A percentile compares a stretch with the other conserved stretches of the same genome.
Evolutionary conservation across 306 rosid species (phyloP).

Genomic region (Mimosa pudica): DNA sequence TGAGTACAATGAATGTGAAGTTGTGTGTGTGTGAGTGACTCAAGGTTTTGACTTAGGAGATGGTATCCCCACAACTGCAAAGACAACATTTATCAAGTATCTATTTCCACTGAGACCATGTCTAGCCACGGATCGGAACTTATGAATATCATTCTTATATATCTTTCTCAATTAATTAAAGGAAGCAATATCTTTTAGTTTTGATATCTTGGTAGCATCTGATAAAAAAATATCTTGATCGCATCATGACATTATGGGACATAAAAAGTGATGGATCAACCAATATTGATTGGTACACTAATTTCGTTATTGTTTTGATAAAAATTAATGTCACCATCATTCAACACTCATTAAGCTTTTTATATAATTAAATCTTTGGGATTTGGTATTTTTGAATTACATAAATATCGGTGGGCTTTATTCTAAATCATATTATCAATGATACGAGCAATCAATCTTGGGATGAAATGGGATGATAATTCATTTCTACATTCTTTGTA

Average conservation of each 20-base stretch:
- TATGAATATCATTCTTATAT: constrained; percentile 25
- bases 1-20: constrained; percentile 32
- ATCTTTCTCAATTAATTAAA: constrained; percentile 28
- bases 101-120: constrained; percentile 43
- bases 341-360: too few relatives aligned
- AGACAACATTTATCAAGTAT: constrained; percentile 38
- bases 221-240: too few relatives aligned
- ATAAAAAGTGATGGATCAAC: neutral
- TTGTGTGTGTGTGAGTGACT: constrained; percentile 5
- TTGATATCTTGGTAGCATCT: neutral
- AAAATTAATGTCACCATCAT: neutral
- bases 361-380: too few relatives aligned
- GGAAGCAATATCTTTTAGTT: neutral
- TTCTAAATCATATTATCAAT: too few relatives aligned
- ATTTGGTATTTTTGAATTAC: too few relatives aligned
- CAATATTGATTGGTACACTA: neutral
- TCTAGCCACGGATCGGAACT: neutral
- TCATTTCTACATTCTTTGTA: too few relatives aligned
- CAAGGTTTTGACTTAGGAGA: constrained; percentile 38
- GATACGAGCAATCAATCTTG: too few relatives aligned
- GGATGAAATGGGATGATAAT: too few relatives aligned
- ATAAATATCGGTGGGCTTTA: too few relatives aligned
- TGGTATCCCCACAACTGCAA: constrained; percentile 36
- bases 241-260: neutral
- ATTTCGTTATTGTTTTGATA: neutral